Base-by-base conservation (phyloP, 106 monocot species). In the Dendrobium chrysotoxum region DNA sequence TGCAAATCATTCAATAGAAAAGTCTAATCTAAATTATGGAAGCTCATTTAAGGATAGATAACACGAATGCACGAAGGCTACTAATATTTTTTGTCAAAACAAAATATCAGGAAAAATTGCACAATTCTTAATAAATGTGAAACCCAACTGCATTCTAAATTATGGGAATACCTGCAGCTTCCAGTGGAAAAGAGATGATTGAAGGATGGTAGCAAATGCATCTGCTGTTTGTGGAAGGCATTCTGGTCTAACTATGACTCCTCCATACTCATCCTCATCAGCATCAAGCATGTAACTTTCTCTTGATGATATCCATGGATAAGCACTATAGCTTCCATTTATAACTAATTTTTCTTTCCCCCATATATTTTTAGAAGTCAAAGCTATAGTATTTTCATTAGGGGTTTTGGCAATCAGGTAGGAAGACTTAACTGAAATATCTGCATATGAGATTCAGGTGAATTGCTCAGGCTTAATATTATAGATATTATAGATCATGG, bases 221-320 rank as follows among this genome's bases (percentile, higher is more conserved):
- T 77, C 76, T 18, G 86, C 80, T 78, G 86, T 87, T 12, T 31
- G 12, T 28, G 95, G 95, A 58, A 95, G 79, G 77, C 84, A 77
- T 30, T 93, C 92, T 9, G 87, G 76, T 72, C 87, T 86, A 42
- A 95, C 39, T 39, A 95, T 64, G 28, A 95, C 67, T 38, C 95
- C 95, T n/a, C 83, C 93, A 64, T 95, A 95, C 53, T 95, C 89
- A 81, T 95, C 95, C 41, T 95, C 95, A 61, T 67, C 77, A 67
- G 84, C 76, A 77, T 95, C 89, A 53, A 95, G 93, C n/a, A 89
- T 40, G 46, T 79, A 80, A 44, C 71, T 40, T 79, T 87, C 81
- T 67, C 39, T 58, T 9, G 38, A 47, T 0, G 84, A 74, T 71
- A 23, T 31, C 57, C 77, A 84, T 42, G 80, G 71, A 79, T 21